Base-by-base conservation (phyloP, 1,284 basidiomycete species). In the Hemileia vastatrix region DNA sequence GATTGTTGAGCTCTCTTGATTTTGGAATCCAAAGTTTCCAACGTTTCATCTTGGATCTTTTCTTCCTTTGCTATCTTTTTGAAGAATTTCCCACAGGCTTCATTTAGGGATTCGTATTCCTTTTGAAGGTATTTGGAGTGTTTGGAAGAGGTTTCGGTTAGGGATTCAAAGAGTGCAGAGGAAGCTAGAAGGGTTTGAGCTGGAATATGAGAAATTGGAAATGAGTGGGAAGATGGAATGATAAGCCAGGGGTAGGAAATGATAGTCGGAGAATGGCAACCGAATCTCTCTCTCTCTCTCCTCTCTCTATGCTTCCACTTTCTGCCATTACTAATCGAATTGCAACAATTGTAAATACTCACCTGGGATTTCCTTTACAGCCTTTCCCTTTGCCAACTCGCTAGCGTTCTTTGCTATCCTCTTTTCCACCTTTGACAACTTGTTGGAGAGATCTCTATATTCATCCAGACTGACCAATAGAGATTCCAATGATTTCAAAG, bases 41-140 rank as follows among this genome's bases (percentile, higher is more conserved):
- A 53, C 18, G 67, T 56, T 51, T 74, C 73, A 58, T 74, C 73
- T 52, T 74, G 72, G 1, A 65, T 64, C 8, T 67, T 63, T 63
- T 75, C 73, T 52, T 75, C 73, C 54, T 75, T 75, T 49, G 73
- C 73, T 6, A 75, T 68, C 50, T 67, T 68, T 31, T 71, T 72
- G 62, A 75, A 75, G 65, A 70, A 71, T 63, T 72, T 72, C 27
- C 70, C 70, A 44, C 68, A 70, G 13, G 68, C 64, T 21, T 75
- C 73, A 54, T 75, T 75, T 36, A 74, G 64, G 0, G 69, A 61
- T 43, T 75, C 73, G 63, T 75, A 75, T 61, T 75, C 73, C 49
- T 65, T 67, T 36, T 71, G 71, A 3, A 75, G 57, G 23, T 66
- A 62, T 55, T 73, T 73, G 15, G 72, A 67, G 54, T 71, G 70